Evolutionary conservation across 2,329 filamentous ascomycete genomes (phyloP), one percentile per base, ranked within the genome.

Genomic region (Botrytis cinerea): DNA sequence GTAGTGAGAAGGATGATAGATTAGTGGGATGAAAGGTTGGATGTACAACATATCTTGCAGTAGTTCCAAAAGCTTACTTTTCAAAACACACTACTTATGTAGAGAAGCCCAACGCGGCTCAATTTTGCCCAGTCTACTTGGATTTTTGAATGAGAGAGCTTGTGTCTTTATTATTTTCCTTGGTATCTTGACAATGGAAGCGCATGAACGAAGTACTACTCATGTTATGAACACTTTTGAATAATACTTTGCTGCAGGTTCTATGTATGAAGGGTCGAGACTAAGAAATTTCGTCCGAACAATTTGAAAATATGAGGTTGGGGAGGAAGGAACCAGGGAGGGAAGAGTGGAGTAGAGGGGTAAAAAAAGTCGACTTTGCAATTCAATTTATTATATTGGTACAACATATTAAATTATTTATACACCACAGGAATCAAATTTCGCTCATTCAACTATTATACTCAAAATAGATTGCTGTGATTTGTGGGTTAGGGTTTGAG

Each of bases 81-180:
- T n/a, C 60, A 54, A 32, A 28, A 22, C 16, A 43, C 9, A 57
- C 66, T 68, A 68, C 35, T 68, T 38, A 68, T 68, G 66, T 68
- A 48, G n/a, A 40, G 35, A 57, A 57, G 66, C 66, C 66, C 66
- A 68, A 51, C 64, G 66, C 25, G 66, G 35, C 64, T 68, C 64
- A 43, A 57, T 22, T 40, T 38, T 54, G 64, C 35, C 25, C 66
- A 54, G 48, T 16, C 43, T 20, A 40, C 40, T 32, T 66, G 45
- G 38, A 66, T n/a, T 40, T 38, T 67, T 67, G 64, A 38, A 48
- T 40, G 32, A 40, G 63, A n/a, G 8, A 67, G n/a, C 46, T 40
- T 40, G 9, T 35, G n/a, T 14, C 16, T 40, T 35, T 25, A 28
- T 18, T 54, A 54, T 51, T 54, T 67, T 14, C 4, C 64, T 40